Evolutionary conservation across 441 rosid genomes (phyloP).

Genomic region (Theobroma grandiflorum): DNA sequence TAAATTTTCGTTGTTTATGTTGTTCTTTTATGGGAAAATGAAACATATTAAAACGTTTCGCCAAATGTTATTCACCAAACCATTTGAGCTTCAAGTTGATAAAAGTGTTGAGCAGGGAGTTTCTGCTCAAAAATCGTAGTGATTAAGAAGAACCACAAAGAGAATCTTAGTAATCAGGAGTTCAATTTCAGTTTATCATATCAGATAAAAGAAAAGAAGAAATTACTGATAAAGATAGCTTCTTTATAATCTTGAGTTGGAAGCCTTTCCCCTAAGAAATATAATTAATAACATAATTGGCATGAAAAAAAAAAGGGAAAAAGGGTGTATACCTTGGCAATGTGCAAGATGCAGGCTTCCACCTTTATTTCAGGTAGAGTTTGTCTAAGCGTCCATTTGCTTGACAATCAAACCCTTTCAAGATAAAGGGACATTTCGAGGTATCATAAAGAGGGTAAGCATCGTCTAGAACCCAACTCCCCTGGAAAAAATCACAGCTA

Average conservation of each 20-base stretch:
- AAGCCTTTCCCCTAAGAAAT: not conserved
- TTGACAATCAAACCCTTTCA: constrained; percentile 66
- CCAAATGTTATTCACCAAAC: not conserved
- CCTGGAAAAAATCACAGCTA: constrained; percentile 62
- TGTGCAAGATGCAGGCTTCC: constrained; percentile 72
- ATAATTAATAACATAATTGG: not conserved
- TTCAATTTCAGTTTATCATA: too few relatives aligned
- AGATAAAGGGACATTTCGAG: constrained; percentile 53
- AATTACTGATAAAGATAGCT: too few relatives aligned
- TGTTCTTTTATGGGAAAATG: not conserved
- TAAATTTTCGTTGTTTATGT: too few relatives aligned
- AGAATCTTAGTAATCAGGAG: too few relatives aligned
- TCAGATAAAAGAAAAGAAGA: too few relatives aligned
- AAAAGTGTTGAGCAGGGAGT: not conserved
- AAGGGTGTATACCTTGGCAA: constrained; percentile 55
- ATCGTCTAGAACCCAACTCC: constrained; percentile 68
- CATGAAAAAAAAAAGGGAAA: not conserved
- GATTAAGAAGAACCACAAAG: too few relatives aligned
- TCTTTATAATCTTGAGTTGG: not conserved
- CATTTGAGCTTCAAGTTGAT: too few relatives aligned
- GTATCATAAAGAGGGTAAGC: constrained; percentile 57
- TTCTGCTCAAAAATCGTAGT: not conserved
- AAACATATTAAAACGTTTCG: not conserved
- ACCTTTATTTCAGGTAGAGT: constrained; percentile 60
- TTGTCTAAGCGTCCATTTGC: constrained; percentile 72